These are phyloP conservation scores for Wallacemonas sp. DNA, from an alignment of 208 protist genomes.

Conservation along the genomic window DNA sequence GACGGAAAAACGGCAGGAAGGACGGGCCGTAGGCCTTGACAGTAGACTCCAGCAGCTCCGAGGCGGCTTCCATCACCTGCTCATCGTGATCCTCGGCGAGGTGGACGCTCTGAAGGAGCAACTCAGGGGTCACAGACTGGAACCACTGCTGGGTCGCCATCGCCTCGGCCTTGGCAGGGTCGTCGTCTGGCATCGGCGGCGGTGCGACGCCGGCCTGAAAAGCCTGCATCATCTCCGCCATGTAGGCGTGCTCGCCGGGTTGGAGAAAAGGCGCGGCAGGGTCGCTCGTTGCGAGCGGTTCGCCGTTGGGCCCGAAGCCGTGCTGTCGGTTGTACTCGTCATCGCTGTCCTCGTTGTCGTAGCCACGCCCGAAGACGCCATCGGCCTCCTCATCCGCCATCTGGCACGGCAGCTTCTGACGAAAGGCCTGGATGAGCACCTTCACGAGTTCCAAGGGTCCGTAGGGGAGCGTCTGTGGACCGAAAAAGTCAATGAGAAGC, in stretches of 20 bases:
- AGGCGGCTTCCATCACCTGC: slow-evolving; percentile 57
- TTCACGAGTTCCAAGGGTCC: slow-evolving; percentile 49
- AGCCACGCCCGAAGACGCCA: neutral
- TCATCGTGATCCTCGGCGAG: slow-evolving; percentile 75
- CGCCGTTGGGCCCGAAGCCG: slow-evolving; percentile 6
- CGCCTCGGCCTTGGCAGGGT: slow-evolving; percentile 14
- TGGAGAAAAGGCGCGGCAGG: slow-evolving; percentile 17
- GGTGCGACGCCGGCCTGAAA: slow-evolving; percentile 15
- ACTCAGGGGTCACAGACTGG: slow-evolving; percentile 21
- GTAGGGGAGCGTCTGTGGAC: slow-evolving; percentile 43
- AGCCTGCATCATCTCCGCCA: slow-evolving; percentile 26
- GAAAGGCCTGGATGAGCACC: slow-evolving; percentile 43
- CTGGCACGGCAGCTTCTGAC: slow-evolving; percentile 57
- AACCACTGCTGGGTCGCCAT: slow-evolving; percentile 15
- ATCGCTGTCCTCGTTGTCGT: slow-evolving; percentile 39
- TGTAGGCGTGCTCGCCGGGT: slow-evolving; percentile 12
- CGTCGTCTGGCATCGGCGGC: slow-evolving; percentile 16
- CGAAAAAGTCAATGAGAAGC: slow-evolving; percentile 69
- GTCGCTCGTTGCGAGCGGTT: slow-evolving; percentile 14
- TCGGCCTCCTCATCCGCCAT: slow-evolving; percentile 25
- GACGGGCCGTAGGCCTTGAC: slow-evolving; percentile 70
- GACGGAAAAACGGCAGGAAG: slow-evolving; percentile 37
- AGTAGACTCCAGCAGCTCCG: slow-evolving; percentile 67
- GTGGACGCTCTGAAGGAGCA: slow-evolving; percentile 12
- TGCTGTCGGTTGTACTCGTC: slow-evolving; percentile 11